Evolutionary conservation across 106 monocot species (phyloP).

Genomic region (Allium fistulosum): DNA sequence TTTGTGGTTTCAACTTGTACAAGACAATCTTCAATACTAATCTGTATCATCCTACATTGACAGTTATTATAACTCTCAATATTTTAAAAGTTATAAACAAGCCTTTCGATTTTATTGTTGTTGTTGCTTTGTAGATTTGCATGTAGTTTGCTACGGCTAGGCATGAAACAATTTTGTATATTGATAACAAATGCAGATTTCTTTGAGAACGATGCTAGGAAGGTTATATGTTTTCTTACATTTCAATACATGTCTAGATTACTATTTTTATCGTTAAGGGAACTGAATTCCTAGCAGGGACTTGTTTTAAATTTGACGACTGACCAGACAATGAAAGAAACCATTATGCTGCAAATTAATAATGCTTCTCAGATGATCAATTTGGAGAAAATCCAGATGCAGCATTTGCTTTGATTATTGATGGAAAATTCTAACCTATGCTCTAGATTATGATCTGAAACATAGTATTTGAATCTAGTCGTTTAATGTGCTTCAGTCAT

Average conservation of each 20-base stretch:
- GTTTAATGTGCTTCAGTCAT: slow-evolving; percentile 67
- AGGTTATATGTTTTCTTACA: slow-evolving; percentile 9
- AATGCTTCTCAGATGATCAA: slow-evolving; percentile 59
- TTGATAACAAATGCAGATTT: slow-evolving; percentile 22
- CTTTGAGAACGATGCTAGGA: slow-evolving; percentile 19
- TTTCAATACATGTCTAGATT: background rate
- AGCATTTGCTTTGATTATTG: no score
- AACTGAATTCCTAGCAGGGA: slow-evolving; percentile 17
- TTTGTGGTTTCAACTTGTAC: no score
- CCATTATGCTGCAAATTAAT: slow-evolving; percentile 54
- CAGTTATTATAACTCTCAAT: no score
- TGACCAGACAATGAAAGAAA: slow-evolving; percentile 56
- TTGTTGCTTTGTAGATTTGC: slow-evolving; percentile 11
- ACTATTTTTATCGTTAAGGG: slow-evolving; percentile 1
- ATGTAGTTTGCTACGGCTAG: slow-evolving; percentile 83
- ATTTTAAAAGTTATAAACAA: no score
- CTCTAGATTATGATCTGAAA: no score
- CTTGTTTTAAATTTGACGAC: slow-evolving; percentile 17
- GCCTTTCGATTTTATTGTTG: no score
- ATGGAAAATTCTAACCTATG: no score
- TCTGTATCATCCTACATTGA: no score
- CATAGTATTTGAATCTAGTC: slow-evolving; percentile 17
- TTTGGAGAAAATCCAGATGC: slow-evolving; percentile 28
- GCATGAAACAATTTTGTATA: slow-evolving; percentile 72
- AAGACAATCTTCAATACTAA: no score